Percentiles rank a stretch among this genome's conserved stretches.
Evolutionary conservation across 192 early-diverging fungal genomes (phyloP).

Genomic region (Polychytrium aggregatum): DNA sequence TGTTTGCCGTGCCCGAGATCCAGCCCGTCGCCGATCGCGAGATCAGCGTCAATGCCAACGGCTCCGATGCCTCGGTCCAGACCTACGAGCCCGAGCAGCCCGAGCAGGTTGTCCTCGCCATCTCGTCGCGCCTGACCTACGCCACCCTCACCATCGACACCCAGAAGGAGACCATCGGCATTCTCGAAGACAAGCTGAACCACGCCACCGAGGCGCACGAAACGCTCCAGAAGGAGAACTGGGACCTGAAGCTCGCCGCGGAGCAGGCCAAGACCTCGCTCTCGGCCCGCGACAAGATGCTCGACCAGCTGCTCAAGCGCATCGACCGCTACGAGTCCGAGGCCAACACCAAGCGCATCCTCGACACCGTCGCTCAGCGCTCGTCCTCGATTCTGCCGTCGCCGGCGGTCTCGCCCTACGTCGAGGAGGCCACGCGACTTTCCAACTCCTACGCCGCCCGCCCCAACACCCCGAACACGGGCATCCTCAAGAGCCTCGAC

Average conservation of each 20-base stretch:
- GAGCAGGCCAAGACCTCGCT: slow-evolving; percentile 6
- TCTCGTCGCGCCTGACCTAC: slow-evolving; percentile 6
- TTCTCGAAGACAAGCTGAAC: slow-evolving; percentile 8
- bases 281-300: slow-evolving; percentile 5
- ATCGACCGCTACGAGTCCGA: slow-evolving; percentile 7
- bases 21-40: not conserved
- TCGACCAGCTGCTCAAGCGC: slow-evolving; percentile 9
- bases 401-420: not conserved
- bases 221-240: slow-evolving; percentile 2
- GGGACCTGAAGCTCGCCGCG: slow-evolving; percentile 4
- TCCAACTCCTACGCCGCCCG: slow-evolving; percentile 1
- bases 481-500: no score
- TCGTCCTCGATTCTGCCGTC: not conserved
- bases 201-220: slow-evolving; percentile 1
- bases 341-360: slow-evolving; percentile 4
- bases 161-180: slow-evolving; percentile 13
- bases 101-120: slow-evolving; percentile 1
- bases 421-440: not conserved
- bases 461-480: not conserved
- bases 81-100: slow-evolving; percentile 1
- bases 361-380: not conserved
- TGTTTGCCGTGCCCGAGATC: not conserved
- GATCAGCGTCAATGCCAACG: no score
- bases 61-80: not conserved
- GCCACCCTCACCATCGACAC: slow-evolving; percentile 7